Base-by-base conservation (phyloP, 345 rosid genomes). In the Heritiera fomes region DNA sequence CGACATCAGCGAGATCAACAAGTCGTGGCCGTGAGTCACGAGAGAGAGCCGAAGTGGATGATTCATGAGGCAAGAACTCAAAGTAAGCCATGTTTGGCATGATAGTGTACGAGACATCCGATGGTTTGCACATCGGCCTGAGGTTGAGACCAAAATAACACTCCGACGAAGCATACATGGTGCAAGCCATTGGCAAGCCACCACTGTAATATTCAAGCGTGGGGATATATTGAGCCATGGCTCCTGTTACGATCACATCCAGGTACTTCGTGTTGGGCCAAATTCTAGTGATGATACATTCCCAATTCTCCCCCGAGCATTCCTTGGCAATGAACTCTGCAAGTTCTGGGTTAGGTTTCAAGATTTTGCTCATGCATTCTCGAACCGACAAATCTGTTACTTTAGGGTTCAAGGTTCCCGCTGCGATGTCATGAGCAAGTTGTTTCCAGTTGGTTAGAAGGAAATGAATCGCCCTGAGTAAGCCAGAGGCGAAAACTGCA, bases 141-240 rank as follows among this genome's bases (percentile, higher is more conserved):
- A 95, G 87, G 75, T 95, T 95, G 40, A 92, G 87, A 10, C 99
- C 99, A 56, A 95, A 95, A 68, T 87, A 93, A 83, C 99, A 92
- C 85, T 95, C 99, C 0, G 99, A 95, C 0, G 99, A 93, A 67
- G 99, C 99, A 59, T 93, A 95, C 98, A 95, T 95, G 8, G 97
- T 95, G 81, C 96, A 90, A 68, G 94, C 90, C 91, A 88, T 73
- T 0, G 98, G 98, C 82, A 95, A 75, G 3, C 97, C 97, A 10
- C 87, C 87, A 46, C 97, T 89, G 14, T 93, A 95, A 68, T 88
- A 91, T 74, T 95, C 98, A 18, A 95, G 89, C 0, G 94, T 93
- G 0, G 99, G 98, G 78, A 95, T 93, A 77, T 95, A 95, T 76
- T 93, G 99, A 56, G 99, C 94, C 99, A 95, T 95, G 7, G 98